These are phyloP conservation scores for Chlamydomonas incerta DNA, from an alignment of 139 green algal genomes.

Conservation along the genomic window DNA sequence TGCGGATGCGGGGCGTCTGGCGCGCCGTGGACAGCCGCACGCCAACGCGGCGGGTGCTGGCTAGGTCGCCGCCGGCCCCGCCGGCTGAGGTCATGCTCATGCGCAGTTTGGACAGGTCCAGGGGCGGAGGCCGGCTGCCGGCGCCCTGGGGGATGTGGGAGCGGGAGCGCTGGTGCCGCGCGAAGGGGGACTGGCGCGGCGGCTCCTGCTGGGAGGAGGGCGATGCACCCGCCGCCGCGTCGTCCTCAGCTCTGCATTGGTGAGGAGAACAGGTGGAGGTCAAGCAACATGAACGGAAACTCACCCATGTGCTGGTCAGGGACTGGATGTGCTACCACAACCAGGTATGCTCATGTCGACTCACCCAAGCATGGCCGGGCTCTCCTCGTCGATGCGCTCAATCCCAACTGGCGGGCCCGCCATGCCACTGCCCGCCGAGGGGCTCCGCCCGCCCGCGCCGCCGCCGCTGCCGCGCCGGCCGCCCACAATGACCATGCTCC, in stretches of 20 bases:
- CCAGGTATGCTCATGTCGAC: no score
- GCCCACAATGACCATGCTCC: neutral
- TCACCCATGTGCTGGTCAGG: no score
- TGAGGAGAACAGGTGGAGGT: neutral
- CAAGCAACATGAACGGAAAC: no score
- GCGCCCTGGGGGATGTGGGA: neutral
- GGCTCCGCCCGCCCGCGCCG: neutral
- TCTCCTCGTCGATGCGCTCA: constrained; percentile 8
- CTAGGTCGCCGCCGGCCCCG: neutral
- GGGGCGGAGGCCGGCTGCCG: neutral
- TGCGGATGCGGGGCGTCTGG: neutral
- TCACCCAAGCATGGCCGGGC: neutral
- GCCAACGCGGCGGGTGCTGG: constrained; percentile 12
- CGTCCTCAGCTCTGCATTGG: neutral
- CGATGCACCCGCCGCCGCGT: neutral
- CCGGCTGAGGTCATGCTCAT: neutral
- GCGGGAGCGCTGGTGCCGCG: neutral
- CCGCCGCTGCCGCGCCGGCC: neutral
- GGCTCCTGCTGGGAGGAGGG: neutral
- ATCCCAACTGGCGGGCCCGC: neutral
- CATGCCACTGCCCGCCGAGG: neutral
- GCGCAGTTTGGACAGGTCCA: constrained; percentile 33
- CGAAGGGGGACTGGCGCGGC: neutral
- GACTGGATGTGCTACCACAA: no score
- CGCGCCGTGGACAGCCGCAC: constrained; percentile 8